Evolutionary conservation across 163 green algal genomes (phyloP).

Genomic region (Scenedesmus sp.): DNA sequence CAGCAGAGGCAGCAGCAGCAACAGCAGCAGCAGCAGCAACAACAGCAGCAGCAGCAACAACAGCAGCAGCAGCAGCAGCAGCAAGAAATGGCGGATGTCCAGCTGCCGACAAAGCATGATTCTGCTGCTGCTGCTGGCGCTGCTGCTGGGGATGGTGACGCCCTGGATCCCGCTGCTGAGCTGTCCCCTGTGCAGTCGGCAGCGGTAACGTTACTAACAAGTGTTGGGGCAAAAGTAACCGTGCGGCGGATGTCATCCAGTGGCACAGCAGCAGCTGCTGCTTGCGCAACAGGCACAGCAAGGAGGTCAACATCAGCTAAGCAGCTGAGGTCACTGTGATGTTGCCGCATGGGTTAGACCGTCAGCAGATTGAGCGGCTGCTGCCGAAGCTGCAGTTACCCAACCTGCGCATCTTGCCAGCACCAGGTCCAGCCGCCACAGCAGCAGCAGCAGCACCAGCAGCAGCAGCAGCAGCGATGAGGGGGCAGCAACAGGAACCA

Average conservation of each 20-base stretch:
- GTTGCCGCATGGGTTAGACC: not conserved
- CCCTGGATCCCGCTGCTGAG: not conserved
- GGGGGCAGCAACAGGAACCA: not conserved
- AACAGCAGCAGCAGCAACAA: not conserved
- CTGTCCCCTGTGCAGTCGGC: not conserved
- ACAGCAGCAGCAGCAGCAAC: slow-evolving; percentile 5
- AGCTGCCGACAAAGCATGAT: not conserved
- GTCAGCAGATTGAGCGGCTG: slow-evolving; percentile 6
- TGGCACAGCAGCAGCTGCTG: not conserved
- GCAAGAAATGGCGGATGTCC: not conserved
- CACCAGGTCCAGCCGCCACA: slow-evolving; percentile 19
- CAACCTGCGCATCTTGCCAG: slow-evolving; percentile 1
- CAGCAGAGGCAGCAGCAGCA: slow-evolving; percentile 9
- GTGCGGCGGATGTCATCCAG: not conserved
- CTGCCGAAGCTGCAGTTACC: slow-evolving; percentile 29
- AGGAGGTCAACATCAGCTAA: not conserved
- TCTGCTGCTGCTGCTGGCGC: slow-evolving; percentile 1
- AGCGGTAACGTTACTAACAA: not conserved
- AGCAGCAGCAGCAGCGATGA: slow-evolving; percentile 15
- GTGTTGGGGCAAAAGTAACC: slow-evolving; percentile 3
- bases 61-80: slow-evolving; percentile 13
- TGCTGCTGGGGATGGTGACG: not conserved
- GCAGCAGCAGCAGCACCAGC: not conserved
- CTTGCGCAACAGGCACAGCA: not conserved
- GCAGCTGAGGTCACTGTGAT: not conserved